These are phyloP conservation scores for Aspergillus neoniger DNA, from an alignment of 2,329 filamentous ascomycete genomes.

Conservation along the genomic window DNA sequence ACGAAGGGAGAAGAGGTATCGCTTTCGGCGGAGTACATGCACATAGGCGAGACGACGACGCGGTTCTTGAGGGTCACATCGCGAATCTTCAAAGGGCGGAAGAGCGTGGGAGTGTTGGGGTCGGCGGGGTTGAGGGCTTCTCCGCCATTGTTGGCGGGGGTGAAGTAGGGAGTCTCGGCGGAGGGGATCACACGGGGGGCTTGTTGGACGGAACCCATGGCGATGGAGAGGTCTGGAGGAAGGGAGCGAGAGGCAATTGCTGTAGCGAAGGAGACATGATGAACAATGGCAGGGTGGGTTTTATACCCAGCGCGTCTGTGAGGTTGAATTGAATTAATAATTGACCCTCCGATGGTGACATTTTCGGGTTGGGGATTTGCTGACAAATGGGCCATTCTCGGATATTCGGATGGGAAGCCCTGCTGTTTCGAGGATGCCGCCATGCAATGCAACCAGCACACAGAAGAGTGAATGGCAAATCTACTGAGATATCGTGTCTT, in stretches of 20 bases:
- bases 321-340: background rate
- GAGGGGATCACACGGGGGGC: constrained; percentile 13
- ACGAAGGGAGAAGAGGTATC: constrained; percentile 28
- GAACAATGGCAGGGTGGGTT: background rate
- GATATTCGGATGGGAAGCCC: background rate
- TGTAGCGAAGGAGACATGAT: background rate
- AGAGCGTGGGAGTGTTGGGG: constrained; percentile 53
- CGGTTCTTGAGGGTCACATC: constrained; percentile 64
- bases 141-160: constrained; percentile 39
- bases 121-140: constrained; percentile 39
- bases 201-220: constrained; percentile 15
- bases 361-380: background rate
- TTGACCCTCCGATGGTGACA: background rate
- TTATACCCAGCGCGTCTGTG: background rate
- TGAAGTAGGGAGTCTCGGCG: constrained; percentile 36
- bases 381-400: constrained; percentile 7
- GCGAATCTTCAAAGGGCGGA: constrained; percentile 57
- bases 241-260: background rate
- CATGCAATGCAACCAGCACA: background rate
- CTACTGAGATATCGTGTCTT: background rate
- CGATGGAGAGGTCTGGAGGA: no score
- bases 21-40: constrained; percentile 65
- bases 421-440: background rate
- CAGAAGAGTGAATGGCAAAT: background rate
- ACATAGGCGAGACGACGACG: constrained; percentile 63